A percentile compares a stretch with the other conserved stretches of the same genome.
These are phyloP conservation scores for Claviceps fusiformis DNA, from an alignment of 2,329 filamentous ascomycete species.

Conservation along the genomic window DNA sequence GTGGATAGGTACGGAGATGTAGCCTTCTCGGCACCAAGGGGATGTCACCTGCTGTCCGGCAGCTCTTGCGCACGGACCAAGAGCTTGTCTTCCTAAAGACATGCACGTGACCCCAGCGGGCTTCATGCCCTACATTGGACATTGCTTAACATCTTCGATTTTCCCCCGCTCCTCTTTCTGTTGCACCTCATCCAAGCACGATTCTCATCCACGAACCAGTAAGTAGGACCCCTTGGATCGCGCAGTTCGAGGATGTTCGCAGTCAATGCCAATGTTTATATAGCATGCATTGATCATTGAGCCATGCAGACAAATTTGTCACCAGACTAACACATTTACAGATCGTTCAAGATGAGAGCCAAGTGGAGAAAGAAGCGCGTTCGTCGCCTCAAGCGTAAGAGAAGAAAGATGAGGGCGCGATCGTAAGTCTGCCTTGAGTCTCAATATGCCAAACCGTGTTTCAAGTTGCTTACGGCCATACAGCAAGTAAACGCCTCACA, in stretches of 20 bases:
- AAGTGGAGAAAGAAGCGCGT: conserved; percentile 99
- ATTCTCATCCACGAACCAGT: conserved; percentile 34
- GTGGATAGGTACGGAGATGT: too few relatives aligned
- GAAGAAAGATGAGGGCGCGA: conserved; percentile 98
- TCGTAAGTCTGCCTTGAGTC: conserved; percentile 53
- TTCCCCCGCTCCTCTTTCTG: conserved; percentile 14
- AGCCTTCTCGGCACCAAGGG: too few relatives aligned
- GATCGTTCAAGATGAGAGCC: conserved; percentile 61
- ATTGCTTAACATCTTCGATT: conserved; percentile 17
- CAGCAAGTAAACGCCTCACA: conserved; percentile 57
- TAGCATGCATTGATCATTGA: background rate
- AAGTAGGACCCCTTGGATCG: conserved; percentile 10
- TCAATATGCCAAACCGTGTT: background rate
- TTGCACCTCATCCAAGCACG: conserved; percentile 30
- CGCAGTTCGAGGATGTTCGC: background rate
- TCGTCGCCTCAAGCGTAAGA: conserved; percentile 98
- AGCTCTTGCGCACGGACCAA: background rate
- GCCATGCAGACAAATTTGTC: too few relatives aligned
- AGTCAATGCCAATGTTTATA: background rate
- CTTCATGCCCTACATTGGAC: conserved; percentile 22
- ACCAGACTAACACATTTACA: background rate
- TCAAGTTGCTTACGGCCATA: conserved; percentile 18
- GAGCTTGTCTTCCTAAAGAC: background rate
- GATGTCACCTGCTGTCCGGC: background rate
- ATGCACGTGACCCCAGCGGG: conserved; percentile 22